These are phyloP conservation scores for Candida sp. DNA, from an alignment of 1,139 yeast species.

Conservation along the genomic window DNA sequence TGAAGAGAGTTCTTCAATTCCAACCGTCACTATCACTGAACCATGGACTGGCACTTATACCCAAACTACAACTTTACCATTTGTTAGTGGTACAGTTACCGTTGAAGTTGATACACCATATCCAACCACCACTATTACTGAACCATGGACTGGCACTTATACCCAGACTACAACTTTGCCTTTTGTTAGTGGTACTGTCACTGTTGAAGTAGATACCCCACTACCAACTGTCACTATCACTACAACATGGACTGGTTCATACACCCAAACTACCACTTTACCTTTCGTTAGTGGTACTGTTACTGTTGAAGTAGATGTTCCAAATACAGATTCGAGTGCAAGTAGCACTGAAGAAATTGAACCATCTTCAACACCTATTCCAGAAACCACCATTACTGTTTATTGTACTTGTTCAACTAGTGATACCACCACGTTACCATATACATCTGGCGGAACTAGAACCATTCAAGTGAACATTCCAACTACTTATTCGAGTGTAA, in stretches of 20 bases:
- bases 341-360: background rate
- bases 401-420: constrained; percentile 6
- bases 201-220: constrained; percentile 11
- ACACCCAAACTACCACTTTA: background rate
- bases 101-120: constrained; percentile 12
- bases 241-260: too few species aligned
- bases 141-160: too few species aligned
- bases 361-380: background rate
- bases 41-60: too few species aligned
- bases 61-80: too few species aligned
- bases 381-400: background rate
- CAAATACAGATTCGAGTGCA: background rate
- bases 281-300: constrained; percentile 3
- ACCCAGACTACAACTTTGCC: too few species aligned
- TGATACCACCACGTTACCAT: constrained; percentile 5
- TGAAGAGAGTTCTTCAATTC: constrained; percentile 1
- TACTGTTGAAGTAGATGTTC: constrained; percentile 1
- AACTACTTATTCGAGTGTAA: too few species aligned
- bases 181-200: constrained; percentile 3
- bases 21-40: constrained; percentile 3
- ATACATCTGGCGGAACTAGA: constrained; percentile 8
- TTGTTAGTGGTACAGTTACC: constrained; percentile 4
- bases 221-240: too few species aligned
- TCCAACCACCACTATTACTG: too few species aligned
- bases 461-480: constrained; percentile 15